Base-by-base conservation (phyloP, 305 asterid genomes). In the Fraxinus dipetala region DNA sequence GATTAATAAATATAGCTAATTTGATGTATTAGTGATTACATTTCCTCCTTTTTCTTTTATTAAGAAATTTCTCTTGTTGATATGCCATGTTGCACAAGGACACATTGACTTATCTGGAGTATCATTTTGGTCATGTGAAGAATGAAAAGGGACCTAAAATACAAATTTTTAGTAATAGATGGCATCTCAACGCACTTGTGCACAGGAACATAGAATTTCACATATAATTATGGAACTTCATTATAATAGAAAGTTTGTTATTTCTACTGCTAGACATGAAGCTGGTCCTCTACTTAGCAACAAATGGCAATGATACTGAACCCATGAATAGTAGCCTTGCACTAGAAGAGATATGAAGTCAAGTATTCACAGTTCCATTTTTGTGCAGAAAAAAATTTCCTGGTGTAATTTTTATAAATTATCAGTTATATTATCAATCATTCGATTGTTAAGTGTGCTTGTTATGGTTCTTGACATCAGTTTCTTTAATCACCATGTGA, bases 401-500 rank as follows among this genome's bases (percentile, higher is more conserved):
- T 20, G 72, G 34, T 20, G n/a, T 20, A 61, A 61, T 9, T 63
- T 59, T 61, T 63, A 63, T 63, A 24, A 7, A 63, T 16, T 9
- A 63, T 63, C 31, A 9, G 72, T 63, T 8, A 63, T 63, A 63
- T 63, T 63, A 63, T 63, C 31, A 4, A 84, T 30, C 78, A 24
- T 78, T 84, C 34, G 79, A 67, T 54, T 54, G 43, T 38, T 78
- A 74, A 72, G 74, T 83, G 43, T 83, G 78, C 72, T 63, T 63
- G 72, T 30, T 28, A 72, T 65, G 82, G 30, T 78, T 82, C 18
- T 32, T 78, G 79, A 22, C 20, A 75, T 48, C 79, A 59, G 40
- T 80, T 78, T 74, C 31, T 80, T 88, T 82, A 28, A 77, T 72
- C 51, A 78, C 77, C n/a, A n/a, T n/a, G n/a, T n/a, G n/a, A n/a